These are phyloP conservation scores for Morella rubra DNA, from an alignment of 306 rosid species.

Conservation along the genomic window DNA sequence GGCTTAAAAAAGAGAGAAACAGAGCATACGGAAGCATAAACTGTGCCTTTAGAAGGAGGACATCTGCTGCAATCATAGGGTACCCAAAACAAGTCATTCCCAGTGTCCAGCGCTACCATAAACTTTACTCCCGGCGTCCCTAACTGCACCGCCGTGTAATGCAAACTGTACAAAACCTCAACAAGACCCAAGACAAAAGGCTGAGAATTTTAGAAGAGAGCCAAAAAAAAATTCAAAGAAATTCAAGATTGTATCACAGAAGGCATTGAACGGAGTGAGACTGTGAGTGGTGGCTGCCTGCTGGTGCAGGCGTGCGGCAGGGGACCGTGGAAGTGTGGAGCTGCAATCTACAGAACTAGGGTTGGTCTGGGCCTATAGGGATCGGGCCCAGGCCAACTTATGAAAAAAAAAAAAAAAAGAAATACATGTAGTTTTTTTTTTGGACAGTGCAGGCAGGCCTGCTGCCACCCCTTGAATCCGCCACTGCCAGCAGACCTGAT, in stretches of 20 bases:
- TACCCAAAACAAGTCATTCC: conserved; percentile 93
- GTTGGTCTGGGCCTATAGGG: no score
- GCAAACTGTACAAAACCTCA: conserved; percentile 61
- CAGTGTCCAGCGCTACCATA: conserved; percentile 95
- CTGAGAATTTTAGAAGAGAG: conserved; percentile 1
- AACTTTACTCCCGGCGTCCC: conserved; percentile 95
- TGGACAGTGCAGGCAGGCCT: no score
- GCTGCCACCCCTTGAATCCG: no score
- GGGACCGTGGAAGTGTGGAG: no score
- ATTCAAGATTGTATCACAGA: not conserved
- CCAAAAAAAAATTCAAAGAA: conserved; percentile 10
- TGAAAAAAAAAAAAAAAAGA: no score
- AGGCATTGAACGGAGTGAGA: conserved; percentile 5
- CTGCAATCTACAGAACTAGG: no score
- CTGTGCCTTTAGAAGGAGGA: conserved; percentile 57
- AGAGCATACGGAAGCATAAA: conserved; percentile 57
- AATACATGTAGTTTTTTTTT: no score
- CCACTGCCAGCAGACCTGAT: no score
- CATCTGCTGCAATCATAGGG: conserved; percentile 89
- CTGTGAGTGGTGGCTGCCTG: no score
- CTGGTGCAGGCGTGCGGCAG: no score
- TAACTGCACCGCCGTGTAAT: conserved; percentile 81
- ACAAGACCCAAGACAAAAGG: conserved; percentile 17
- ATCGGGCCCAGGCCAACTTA: no score
- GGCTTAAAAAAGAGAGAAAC: conserved; percentile 5